phyloP scores from a whole-genome alignment of 2,329 filamentous ascomycete genomes.

The Colletotrichum sp. region DNA sequence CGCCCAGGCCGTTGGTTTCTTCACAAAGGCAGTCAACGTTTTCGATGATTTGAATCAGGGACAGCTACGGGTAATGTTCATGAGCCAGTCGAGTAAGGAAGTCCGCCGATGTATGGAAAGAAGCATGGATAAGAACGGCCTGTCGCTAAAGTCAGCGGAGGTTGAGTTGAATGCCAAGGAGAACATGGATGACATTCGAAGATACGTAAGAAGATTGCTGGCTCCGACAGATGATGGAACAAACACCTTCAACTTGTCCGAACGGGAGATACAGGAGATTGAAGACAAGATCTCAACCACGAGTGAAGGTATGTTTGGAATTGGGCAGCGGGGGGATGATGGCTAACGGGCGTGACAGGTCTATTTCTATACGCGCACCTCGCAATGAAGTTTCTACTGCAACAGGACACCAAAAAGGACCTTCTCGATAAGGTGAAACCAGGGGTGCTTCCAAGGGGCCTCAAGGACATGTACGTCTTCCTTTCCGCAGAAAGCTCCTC shows the following conservation, averaged over 20 bases:
- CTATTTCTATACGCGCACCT: conserved; percentile 33
- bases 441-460: conserved; percentile 10
- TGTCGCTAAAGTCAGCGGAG: conserved; percentile 29
- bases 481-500: fast-evolving
- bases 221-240: fast-evolving
- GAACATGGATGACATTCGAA: conserved; percentile 9
- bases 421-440: conserved; percentile 25
- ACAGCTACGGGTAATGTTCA: conserved; percentile 32
- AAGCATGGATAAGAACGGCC: conserved; percentile 20
- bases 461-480: neutral
- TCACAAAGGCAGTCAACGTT: conserved; percentile 22
- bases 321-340: too few species aligned
- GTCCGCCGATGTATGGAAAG: conserved; percentile 28
- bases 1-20: conserved; percentile 31
- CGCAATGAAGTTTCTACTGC: conserved; percentile 30
- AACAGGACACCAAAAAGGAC: conserved; percentile 22
- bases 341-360: too few species aligned
- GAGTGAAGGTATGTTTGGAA: too few species aligned
- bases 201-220: neutral
- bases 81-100: conserved; percentile 34
- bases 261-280: neutral
- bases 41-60: conserved; percentile 26
- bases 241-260: neutral
- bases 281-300: conserved; percentile 1
- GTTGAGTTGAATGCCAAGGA: conserved; percentile 29